Conservation (phyloP, 345 rosid species). For the Bruguiera sexangula region DNA sequence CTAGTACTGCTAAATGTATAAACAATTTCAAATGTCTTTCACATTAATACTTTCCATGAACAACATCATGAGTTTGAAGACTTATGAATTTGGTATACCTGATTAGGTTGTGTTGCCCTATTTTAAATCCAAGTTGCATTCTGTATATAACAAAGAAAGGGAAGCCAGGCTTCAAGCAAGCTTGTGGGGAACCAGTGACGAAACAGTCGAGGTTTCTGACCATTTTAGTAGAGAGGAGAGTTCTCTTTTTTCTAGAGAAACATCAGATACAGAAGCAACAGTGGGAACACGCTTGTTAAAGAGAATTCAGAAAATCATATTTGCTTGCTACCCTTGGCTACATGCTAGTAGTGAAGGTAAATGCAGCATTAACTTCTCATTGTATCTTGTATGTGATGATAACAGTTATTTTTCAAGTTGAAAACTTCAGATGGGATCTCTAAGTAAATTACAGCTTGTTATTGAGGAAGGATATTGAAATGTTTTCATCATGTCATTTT, state of each 20-base stretch:
- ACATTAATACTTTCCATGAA: neutral
- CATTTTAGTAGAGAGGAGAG: conserved; percentile 42
- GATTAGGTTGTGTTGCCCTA: conserved; percentile 89
- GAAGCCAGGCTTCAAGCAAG: conserved; percentile 94
- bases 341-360: conserved; percentile 96
- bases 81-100: conserved; percentile 16
- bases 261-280: conserved; percentile 46
- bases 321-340: conserved; percentile 82
- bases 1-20: neutral
- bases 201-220: conserved; percentile 52
- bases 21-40: neutral
- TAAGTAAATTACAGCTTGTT: neutral
- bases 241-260: conserved; percentile 45
- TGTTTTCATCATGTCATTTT: neutral
- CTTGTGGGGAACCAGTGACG: conserved; percentile 86
- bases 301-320: conserved; percentile 68
- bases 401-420: conserved; percentile 7
- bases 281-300: conserved; percentile 50
- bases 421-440: neutral
- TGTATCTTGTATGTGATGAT: conserved; percentile 4
- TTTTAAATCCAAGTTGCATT: conserved; percentile 82
- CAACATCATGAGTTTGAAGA: conserved; percentile 4
- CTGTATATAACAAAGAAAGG: conserved; percentile 86
- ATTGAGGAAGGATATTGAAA: conserved; percentile 1
- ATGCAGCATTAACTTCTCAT: conserved; percentile 14